Evolutionary conservation across 345 rosid species (phyloP).

Genomic region (Populus deltoides): DNA sequence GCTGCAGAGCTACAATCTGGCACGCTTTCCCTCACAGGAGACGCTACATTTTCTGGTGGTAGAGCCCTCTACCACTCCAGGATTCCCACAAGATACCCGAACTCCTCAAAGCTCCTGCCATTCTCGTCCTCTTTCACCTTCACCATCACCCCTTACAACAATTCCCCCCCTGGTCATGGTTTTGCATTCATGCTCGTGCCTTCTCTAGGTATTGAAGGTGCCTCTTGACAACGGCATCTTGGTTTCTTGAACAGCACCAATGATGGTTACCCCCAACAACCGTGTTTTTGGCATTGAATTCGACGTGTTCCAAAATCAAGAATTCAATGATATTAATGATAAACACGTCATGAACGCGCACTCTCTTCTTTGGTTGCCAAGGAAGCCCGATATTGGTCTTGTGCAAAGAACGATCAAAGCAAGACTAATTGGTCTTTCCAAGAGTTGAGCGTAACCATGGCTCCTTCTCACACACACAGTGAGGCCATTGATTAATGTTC

Average conservation of each 20-base stretch:
- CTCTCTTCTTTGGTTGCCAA: slow-evolving; percentile 24
- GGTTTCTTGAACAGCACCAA: slow-evolving; percentile 34
- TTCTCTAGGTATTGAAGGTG: slow-evolving; percentile 5
- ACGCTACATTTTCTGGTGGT: background rate
- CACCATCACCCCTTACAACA: background rate
- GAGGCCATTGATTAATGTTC: slow-evolving; percentile 29
- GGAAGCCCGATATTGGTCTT: slow-evolving; percentile 34
- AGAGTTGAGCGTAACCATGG: slow-evolving; percentile 27
- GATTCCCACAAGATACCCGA: background rate
- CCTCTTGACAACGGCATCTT: slow-evolving; percentile 28
- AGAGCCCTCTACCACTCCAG: background rate
- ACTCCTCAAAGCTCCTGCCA: background rate
- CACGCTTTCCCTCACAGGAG: background rate
- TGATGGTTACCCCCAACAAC: slow-evolving; percentile 22
- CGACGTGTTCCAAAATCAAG: slow-evolving; percentile 27
- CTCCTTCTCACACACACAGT: background rate
- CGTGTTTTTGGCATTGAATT: slow-evolving; percentile 31
- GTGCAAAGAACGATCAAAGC: background rate
- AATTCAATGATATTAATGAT: slow-evolving; percentile 26
- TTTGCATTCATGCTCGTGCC: background rate
- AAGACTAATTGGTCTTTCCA: slow-evolving; percentile 24
- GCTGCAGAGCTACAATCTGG: background rate
- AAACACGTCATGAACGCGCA: slow-evolving; percentile 40
- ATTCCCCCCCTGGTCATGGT: background rate
- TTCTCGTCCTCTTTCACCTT: background rate